Evolutionary conservation across 106 monocot genomes (phyloP).

Genomic region (Acanthochlamys bracteata): DNA sequence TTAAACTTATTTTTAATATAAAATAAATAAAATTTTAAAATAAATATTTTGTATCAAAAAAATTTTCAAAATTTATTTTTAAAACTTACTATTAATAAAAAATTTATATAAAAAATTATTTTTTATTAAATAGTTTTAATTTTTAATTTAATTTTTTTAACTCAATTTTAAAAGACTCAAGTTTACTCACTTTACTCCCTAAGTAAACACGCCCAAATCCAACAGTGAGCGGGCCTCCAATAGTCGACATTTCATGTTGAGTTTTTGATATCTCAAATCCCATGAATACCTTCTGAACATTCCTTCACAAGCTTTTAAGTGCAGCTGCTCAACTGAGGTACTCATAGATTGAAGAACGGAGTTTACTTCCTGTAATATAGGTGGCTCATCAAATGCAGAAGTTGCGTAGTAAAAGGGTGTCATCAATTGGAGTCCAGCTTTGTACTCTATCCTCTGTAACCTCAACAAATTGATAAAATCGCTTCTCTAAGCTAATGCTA

Average conservation of each 20-base stretch:
- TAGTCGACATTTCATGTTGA: slow-evolving; percentile 75
- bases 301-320: slow-evolving; percentile 83
- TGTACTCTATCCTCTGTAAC: slow-evolving; percentile 60
- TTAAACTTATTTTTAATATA: no score
- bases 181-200: no score
- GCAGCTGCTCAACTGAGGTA: slow-evolving; percentile 86
- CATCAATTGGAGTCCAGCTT: slow-evolving; percentile 69
- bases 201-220: no score
- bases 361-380: slow-evolving; percentile 63
- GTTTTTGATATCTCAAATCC: slow-evolving; percentile 49
- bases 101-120: no score
- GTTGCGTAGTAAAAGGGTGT: slow-evolving; percentile 53
- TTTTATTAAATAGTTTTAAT: no score
- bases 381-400: slow-evolving; percentile 67
- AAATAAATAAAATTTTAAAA: no score
- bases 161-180: no score
- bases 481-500: slow-evolving; percentile 57
- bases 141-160: no score
- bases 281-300: slow-evolving; percentile 78
- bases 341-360: slow-evolving; percentile 44
- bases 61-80: no score
- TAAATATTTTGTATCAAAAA: no score
- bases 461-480: slow-evolving; percentile 73
- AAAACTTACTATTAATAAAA: no score
- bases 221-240: no score